Base-by-base conservation (phyloP, 2,329 filamentous ascomycete species). In the Blumeriella jaapii region DNA sequence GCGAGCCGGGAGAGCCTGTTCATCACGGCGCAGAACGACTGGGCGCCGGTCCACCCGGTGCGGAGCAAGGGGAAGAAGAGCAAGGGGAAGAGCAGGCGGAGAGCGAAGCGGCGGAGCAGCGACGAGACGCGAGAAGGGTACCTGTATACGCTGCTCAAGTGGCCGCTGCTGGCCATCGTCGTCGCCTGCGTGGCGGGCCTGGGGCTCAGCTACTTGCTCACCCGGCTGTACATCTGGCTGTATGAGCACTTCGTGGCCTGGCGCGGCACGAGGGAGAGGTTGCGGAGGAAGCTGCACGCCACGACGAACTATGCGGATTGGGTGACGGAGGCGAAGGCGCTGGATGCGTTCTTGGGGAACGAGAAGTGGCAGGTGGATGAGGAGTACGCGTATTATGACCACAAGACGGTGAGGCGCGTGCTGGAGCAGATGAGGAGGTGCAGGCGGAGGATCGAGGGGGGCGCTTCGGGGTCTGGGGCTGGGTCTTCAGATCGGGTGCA, bases 81-180 rank as follows among this genome's bases (percentile, higher is more conserved):
- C 60, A 43, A 62, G 59, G 43, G 29, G 9, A 36, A 36, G 27
- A 31, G 31, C 7, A 14, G 59, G 59, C 24, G 42, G 22, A 42
- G 36, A 28, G 48, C 40, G 27, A 37, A 43, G 11, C 42, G 42
- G 25, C 31, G 81, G 39, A 80, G 74, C 45, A 83, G 77, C 52
- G 91, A 98, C 56, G 91, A 98, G 65, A 96, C 89, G 2, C 69
- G 91, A 47, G 91, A 98, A 62, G 91, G 91, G 13, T 84, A 91
- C 55, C 69, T 94, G 8, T 98, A 98, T 58, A 74, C 73, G 2
- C 57, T 98, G 28, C 66, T 93, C 33, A 95, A 96, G 59, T 96
- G 87, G 81, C 91, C 91, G 2, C 71, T 98, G 47, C 67, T 98
- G 20, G 58, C 86, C 20, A 70, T 82, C 25, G 85, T 94, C 2